Conservation (phyloP, 805 yeast genomes). For the Maudiozyma bulderi region DNA sequence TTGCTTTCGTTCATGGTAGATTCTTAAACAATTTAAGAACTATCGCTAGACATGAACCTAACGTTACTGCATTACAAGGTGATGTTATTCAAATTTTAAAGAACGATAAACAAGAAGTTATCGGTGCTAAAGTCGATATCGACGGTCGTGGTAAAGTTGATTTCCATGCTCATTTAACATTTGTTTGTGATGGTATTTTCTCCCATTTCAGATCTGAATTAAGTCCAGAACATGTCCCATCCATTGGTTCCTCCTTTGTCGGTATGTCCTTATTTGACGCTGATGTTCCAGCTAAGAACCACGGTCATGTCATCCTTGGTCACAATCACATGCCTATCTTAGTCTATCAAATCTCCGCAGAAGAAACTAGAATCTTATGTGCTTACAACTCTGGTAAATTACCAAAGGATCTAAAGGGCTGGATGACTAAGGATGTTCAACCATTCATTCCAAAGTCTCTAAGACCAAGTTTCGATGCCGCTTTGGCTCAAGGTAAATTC, state of each 20-base stretch:
- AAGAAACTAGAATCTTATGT: conserved; percentile 81
- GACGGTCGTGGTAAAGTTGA: conserved; percentile 34
- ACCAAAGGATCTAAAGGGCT: conserved; percentile 59
- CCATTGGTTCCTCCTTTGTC: conserved; percentile 73
- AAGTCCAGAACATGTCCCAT: conserved; percentile 50
- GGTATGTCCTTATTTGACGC: conserved; percentile 74
- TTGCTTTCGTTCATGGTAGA: conserved; percentile 87
- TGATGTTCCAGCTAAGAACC: conserved; percentile 57
- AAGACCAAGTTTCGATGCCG: conserved; percentile 58
- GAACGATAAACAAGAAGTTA: conserved; percentile 45
- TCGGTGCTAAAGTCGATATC: conserved; percentile 62
- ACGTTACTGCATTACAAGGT: conserved; percentile 74
- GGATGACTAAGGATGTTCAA: conserved; percentile 51
- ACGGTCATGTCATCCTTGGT: conserved; percentile 88
- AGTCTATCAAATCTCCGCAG: conserved; percentile 75
- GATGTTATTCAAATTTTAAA: conserved; percentile 62
- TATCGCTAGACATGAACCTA: conserved; percentile 58
- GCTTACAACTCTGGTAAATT: conserved; percentile 67
- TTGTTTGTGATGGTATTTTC: conserved; percentile 88
- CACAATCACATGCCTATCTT: conserved; percentile 72
- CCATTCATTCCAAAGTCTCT: conserved; percentile 58
- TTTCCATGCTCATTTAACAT: conserved; percentile 53
- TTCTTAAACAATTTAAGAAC: conserved; percentile 68
- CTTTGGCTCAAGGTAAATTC: conserved; percentile 49
- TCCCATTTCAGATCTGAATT: conserved; percentile 81